Evolutionary conservation across 805 yeast genomes (phyloP), one percentile per base, ranked within the genome.

Genomic region (Candida sphagnicola): DNA sequence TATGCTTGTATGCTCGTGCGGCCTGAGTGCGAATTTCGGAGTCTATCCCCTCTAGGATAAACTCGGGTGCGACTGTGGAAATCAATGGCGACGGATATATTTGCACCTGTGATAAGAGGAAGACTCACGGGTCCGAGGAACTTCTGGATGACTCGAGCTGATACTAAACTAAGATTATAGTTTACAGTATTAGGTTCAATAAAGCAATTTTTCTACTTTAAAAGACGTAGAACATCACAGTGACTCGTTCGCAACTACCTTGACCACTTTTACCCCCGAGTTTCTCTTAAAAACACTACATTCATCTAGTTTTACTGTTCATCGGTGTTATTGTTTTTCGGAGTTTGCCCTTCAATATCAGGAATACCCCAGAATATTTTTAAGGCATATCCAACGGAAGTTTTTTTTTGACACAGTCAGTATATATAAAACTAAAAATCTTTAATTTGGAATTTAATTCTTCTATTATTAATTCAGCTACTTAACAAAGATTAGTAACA

Each of bases 1-100:
- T 26, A 5, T 8, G 29, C 29, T 5, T 8, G 12, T 26, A 26
- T 8, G 6, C 8, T 12, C 10, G 6, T 13, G 15, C 8, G n/a
- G 29, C 13, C 8, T 10, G 29, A 13, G 15, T 26, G 29, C 29
- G 29, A 26, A n/a, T n/a, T 26, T 26, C 29, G 29, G 29, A 26
- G 29, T 26, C 8, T 6, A 26, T 12, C 29, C 29, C 29, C 29
- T 26, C 29, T 13, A 26, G 29, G 29, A 26, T 8, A 26, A 26
- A 26, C 13, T 26, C 29, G 29, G 29, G 29, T 26, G 29, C 29
- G 29, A 26, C 29, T 10, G 8, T 26, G 29, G 29, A 26, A 26
- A 26, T 13, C 29, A 12, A 26, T 26, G 29, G 29, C 29, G 29
- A 26, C 15, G 29, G 29, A 26, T 26, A 12, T 8, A 8, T 26